These are phyloP conservation scores for Carallia brachiata DNA, from an alignment of 345 rosid genomes.

Conservation along the genomic window DNA sequence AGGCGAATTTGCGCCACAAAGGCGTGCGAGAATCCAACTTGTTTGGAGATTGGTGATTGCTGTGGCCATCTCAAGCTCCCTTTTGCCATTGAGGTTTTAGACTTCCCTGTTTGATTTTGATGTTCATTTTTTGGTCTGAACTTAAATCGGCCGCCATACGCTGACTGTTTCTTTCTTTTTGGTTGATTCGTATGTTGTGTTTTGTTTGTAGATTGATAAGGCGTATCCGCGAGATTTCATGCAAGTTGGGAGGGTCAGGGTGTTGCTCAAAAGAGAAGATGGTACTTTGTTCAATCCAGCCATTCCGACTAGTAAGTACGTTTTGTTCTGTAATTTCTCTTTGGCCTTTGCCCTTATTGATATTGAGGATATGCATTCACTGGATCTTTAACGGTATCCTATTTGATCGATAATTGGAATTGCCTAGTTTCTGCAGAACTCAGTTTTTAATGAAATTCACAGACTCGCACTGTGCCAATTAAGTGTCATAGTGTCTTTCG, in stretches of 20 bases:
- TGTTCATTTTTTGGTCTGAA: neutral
- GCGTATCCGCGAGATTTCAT: slow-evolving; percentile 92
- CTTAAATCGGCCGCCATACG: neutral
- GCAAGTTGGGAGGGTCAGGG: slow-evolving; percentile 95
- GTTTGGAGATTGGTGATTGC: slow-evolving; percentile 79
- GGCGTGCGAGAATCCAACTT: slow-evolving; percentile 91
- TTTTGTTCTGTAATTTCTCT: neutral
- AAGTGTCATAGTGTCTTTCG: no score
- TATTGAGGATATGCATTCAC: no score
- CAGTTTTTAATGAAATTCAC: no score
- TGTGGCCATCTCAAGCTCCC: slow-evolving; percentile 73
- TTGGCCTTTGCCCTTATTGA: neutral
- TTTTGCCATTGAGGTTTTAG: slow-evolving; percentile 69
- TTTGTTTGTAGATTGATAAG: slow-evolving; percentile 59
- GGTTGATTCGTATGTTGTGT: neutral
- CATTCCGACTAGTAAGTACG: slow-evolving; percentile 65
- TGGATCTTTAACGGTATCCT: no score
- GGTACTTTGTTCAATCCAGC: slow-evolving; percentile 76
- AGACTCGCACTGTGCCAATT: no score
- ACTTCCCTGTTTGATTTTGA: no score
- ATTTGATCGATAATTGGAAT: no score
- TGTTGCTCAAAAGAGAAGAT: slow-evolving; percentile 72
- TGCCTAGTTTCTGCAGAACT: no score
- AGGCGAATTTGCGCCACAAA: slow-evolving; percentile 62
- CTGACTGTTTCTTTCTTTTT: neutral